These are phyloP conservation scores for Teratosphaeria gauchensis DNA, from an alignment of 2,329 filamentous ascomycete species.

Conservation along the genomic window DNA sequence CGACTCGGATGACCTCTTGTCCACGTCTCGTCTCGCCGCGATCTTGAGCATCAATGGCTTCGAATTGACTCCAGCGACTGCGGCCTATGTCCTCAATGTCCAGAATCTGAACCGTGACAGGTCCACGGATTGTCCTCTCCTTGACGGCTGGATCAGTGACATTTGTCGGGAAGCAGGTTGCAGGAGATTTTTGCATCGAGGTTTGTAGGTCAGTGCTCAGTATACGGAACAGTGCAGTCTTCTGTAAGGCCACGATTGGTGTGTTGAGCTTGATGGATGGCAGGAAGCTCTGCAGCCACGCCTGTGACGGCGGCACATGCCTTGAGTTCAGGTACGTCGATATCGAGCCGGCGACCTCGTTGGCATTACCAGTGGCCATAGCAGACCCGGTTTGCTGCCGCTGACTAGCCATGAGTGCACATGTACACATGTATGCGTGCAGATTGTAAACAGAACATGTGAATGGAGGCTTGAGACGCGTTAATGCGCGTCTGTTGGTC, in stretches of 20 bases:
- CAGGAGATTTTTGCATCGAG: constrained; percentile 35
- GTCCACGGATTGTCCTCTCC: constrained; percentile 48
- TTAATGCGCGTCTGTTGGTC: background rate
- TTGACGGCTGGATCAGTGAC: constrained; percentile 45
- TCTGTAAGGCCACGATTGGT: constrained; percentile 61
- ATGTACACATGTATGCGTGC: no score
- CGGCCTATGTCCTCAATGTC: constrained; percentile 75
- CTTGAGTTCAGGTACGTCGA: constrained; percentile 12
- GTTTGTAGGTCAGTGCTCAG: constrained; percentile 66
- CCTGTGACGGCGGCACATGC: constrained; percentile 43
- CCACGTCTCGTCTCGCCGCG: constrained; percentile 67
- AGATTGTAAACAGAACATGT: background rate
- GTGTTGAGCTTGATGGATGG: constrained; percentile 45
- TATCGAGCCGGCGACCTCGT: constrained; percentile 3
- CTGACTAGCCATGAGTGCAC: background rate
- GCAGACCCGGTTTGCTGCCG: background rate
- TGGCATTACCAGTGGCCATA: constrained; percentile 1
- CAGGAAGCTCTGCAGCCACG: constrained; percentile 58
- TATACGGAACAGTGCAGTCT: constrained; percentile 72
- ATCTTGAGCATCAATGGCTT: constrained; percentile 64
- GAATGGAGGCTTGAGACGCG: no score
- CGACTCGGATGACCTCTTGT: constrained; percentile 69
- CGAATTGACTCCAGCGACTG: constrained; percentile 78
- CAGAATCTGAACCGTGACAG: constrained; percentile 70
- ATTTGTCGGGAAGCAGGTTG: constrained; percentile 47